These are phyloP conservation scores for Salix koriyanagi DNA, from an alignment of 345 rosid species.

Conservation along the genomic window DNA sequence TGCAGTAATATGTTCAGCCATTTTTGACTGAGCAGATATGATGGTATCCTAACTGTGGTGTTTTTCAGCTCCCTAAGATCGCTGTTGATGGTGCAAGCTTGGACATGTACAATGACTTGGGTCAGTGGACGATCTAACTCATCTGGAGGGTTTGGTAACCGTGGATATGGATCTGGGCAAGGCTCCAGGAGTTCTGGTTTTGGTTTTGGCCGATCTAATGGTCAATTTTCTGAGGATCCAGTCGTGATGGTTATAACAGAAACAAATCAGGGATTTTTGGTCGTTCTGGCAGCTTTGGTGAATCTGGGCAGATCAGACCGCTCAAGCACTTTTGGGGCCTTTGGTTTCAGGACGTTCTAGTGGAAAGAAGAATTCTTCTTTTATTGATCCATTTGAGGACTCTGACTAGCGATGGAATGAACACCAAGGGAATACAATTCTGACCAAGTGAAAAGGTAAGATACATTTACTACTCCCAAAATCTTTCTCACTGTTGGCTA, in stretches of 20 bases:
- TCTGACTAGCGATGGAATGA: constrained; percentile 12
- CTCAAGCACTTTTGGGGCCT: constrained; percentile 21
- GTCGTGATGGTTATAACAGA: constrained; percentile 9
- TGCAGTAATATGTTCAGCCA: not conserved
- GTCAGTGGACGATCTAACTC: constrained; percentile 33
- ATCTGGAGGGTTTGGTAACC: constrained; percentile 47
- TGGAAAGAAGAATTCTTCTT: not conserved
- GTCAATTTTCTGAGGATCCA: constrained; percentile 11
- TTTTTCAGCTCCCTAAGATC: constrained; percentile 65
- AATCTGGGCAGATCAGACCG: constrained; percentile 16
- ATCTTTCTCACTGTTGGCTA: not conserved
- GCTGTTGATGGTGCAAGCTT: constrained; percentile 45
- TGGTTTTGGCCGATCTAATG: constrained; percentile 18
- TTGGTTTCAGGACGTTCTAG: constrained; percentile 31
- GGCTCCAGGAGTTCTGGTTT: constrained; percentile 18
- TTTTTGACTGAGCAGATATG: not conserved
- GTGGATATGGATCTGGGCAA: constrained; percentile 26
- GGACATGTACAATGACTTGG: constrained; percentile 42
- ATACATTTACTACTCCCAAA: not conserved
- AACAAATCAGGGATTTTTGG: constrained; percentile 31
- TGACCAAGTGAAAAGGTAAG: constrained; percentile 7
- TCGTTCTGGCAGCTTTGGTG: constrained; percentile 25
- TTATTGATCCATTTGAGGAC: constrained; percentile 5
- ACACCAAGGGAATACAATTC: not conserved
- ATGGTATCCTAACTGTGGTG: not conserved